These are phyloP conservation scores for Cladosporium sp. DNA, from an alignment of 2,329 filamentous ascomycete species.

Conservation along the genomic window DNA sequence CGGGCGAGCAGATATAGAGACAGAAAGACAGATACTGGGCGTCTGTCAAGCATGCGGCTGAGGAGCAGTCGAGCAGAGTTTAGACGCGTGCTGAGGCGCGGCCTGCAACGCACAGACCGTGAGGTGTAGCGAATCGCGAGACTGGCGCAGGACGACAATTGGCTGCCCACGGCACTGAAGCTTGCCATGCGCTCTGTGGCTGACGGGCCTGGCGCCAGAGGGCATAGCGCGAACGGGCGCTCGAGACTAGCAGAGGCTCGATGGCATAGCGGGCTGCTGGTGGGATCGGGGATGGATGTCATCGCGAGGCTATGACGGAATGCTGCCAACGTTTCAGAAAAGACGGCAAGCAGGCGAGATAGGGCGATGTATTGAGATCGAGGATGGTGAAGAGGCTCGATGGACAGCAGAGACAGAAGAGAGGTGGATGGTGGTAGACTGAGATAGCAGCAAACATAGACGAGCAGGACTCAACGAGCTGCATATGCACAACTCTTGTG, in stretches of 20 bases:
- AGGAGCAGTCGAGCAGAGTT: slow-evolving; percentile 12
- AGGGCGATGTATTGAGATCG: not conserved
- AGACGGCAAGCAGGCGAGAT: not conserved
- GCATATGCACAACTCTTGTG: slow-evolving; percentile 11
- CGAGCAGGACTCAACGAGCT: not conserved
- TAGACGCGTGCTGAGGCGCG: slow-evolving; percentile 16
- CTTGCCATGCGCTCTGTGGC: slow-evolving; percentile 14
- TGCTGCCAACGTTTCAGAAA: slow-evolving; percentile 15
- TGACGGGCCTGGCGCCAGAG: slow-evolving; percentile 1
- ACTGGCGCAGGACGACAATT: not conserved
- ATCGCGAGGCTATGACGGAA: slow-evolving; percentile 14
- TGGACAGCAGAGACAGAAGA: not conserved
- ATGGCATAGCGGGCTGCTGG: not conserved
- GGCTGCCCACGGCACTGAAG: slow-evolving; percentile 7
- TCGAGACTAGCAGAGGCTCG: not conserved
- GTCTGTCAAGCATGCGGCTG: slow-evolving; percentile 16
- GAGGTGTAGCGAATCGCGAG: not conserved
- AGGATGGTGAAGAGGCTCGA: not conserved
- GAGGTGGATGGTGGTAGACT: not conserved
- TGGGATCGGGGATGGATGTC: slow-evolving; percentile 10
- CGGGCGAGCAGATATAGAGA: not conserved
- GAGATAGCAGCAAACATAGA: not conserved
- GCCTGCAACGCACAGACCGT: not conserved
- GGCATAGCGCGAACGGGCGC: slow-evolving; percentile 11
- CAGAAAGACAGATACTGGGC: not conserved